Evolutionary conservation across 495 filamentous ascomycete species (phyloP).

Genomic region (Talaromyces stipitatus): DNA sequence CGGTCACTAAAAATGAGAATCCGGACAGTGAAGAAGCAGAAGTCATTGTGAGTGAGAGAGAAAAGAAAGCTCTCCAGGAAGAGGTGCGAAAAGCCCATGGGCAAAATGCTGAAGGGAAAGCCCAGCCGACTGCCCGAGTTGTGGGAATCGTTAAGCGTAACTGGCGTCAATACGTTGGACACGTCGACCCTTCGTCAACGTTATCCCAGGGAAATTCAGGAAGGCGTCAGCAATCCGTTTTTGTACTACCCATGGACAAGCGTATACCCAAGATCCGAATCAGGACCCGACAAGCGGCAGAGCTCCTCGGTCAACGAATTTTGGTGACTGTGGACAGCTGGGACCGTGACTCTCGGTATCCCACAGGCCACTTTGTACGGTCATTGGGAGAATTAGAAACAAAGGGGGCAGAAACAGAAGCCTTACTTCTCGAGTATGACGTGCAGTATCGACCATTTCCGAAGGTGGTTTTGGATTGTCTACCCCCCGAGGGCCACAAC

Average conservation of each 20-base stretch:
- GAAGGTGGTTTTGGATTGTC: slow-evolving; percentile 86
- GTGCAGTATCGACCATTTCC: slow-evolving; percentile 98
- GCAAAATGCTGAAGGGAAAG: slow-evolving; percentile 64
- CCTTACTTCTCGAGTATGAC: slow-evolving; percentile 87
- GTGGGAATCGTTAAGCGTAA: slow-evolving; percentile 91
- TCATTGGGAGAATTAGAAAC: slow-evolving; percentile 89
- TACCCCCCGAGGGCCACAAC: slow-evolving; percentile 85
- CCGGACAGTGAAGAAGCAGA: slow-evolving; percentile 71
- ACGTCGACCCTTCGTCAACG: slow-evolving; percentile 81
- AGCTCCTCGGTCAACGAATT: slow-evolving; percentile 83
- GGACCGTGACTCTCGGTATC: slow-evolving; percentile 88
- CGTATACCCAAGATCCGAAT: slow-evolving; percentile 91
- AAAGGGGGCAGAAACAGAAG: slow-evolving; percentile 94
- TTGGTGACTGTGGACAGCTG: slow-evolving; percentile 94
- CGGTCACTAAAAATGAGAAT: slow-evolving; percentile 87
- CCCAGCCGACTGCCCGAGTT: slow-evolving; percentile 87
- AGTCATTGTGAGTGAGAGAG: slow-evolving; percentile 72
- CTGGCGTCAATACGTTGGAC: slow-evolving; percentile 96
- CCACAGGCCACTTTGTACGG: slow-evolving; percentile 86
- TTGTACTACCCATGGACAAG: slow-evolving; percentile 96
- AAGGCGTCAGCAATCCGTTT: slow-evolving; percentile 82
- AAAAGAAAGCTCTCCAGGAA: slow-evolving; percentile 78
- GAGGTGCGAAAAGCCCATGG: slow-evolving; percentile 82
- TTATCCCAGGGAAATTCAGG: slow-evolving; percentile 61
- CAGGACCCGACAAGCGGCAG: slow-evolving; percentile 79